A percentile compares a stretch with the other conserved stretches of the same genome.
Evolutionary conservation across 139 green algal genomes (phyloP).

Genomic region (Coelastrella sp.): DNA sequence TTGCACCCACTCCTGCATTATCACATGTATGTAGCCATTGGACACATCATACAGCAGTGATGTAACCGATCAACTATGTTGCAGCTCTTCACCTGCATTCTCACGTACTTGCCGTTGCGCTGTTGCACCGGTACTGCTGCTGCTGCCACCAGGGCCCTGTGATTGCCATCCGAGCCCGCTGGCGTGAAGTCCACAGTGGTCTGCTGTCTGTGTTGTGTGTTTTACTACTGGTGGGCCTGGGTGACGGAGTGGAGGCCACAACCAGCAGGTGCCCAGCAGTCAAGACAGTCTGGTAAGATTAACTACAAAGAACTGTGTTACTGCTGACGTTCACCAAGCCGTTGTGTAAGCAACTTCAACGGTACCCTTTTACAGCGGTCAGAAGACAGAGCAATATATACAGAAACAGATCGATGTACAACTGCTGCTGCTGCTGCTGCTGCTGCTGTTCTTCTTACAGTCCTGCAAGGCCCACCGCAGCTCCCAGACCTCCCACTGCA

Average conservation of each 20-base stretch:
- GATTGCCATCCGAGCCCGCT: neutral
- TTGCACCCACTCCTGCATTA: too few species aligned
- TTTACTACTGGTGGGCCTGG: neutral
- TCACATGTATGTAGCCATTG: too few species aligned
- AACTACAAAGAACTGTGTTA: too few species aligned
- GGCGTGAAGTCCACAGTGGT: neutral
- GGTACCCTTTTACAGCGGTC: too few species aligned
- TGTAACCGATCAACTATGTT: too few species aligned
- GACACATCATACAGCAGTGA: too few species aligned
- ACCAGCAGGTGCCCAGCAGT: slow-evolving; percentile 8
- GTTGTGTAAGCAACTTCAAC: too few species aligned
- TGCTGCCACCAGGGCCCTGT: neutral
- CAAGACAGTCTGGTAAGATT: slow-evolving; percentile 14
- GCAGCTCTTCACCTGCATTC: too few species aligned
- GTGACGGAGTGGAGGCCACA: neutral
- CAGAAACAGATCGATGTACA: neutral
- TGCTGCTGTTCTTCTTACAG: neutral
- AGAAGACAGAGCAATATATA: neutral
- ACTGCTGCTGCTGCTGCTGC: neutral
- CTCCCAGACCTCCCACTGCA: too few species aligned
- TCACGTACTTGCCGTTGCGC: too few species aligned
- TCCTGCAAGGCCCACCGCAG: neutral
- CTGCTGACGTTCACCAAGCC: too few species aligned
- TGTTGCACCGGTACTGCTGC: neutral
- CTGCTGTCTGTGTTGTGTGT: neutral